phyloP scores from a whole-genome alignment of 1,139 yeast genomes.

The Hemisphaericaspora subhashii region DNA sequence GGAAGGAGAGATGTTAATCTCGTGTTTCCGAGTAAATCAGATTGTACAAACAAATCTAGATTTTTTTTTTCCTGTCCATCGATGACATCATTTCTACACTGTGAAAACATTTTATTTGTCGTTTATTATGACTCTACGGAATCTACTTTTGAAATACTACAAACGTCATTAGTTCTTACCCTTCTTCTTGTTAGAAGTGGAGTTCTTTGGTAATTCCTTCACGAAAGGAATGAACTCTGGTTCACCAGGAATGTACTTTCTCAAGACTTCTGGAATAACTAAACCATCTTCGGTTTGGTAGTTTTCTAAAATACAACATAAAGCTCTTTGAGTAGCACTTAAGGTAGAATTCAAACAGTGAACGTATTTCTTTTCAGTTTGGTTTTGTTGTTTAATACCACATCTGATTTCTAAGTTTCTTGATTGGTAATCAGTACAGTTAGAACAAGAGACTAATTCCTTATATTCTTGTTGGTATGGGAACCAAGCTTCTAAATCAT shows the following conservation, averaged over 20 bases:
- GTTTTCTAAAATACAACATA: slow-evolving; percentile 95
- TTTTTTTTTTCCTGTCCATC: neutral
- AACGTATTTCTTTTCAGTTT: slow-evolving; percentile 94
- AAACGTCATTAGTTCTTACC: slow-evolving; percentile 7
- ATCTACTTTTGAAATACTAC: too few relatives aligned
- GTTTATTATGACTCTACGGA: neutral
- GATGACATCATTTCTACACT: neutral
- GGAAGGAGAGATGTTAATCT: neutral
- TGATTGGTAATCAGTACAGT: slow-evolving; percentile 99
- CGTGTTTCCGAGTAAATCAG: too few relatives aligned
- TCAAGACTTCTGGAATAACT: slow-evolving; percentile 88
- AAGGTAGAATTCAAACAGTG: slow-evolving; percentile 97
- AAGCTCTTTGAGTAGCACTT: slow-evolving; percentile 97
- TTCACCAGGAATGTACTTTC: slow-evolving; percentile 96
- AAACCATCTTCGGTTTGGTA: slow-evolving; percentile 97
- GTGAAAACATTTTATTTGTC: neutral
- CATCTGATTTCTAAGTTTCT: slow-evolving; percentile 98
- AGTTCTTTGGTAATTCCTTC: slow-evolving; percentile 91
- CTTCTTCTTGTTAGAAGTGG: slow-evolving; percentile 77
- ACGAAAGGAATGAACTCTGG: slow-evolving; percentile 92
- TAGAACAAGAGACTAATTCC: slow-evolving; percentile 96
- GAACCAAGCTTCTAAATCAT: slow-evolving; percentile 99
- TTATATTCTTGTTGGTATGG: slow-evolving; percentile 98
- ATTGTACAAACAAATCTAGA: too few relatives aligned
- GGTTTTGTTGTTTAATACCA: slow-evolving; percentile 95